Base-by-base conservation (phyloP, 1,284 basidiomycete species). In the Ceratobasidium theobromae region DNA sequence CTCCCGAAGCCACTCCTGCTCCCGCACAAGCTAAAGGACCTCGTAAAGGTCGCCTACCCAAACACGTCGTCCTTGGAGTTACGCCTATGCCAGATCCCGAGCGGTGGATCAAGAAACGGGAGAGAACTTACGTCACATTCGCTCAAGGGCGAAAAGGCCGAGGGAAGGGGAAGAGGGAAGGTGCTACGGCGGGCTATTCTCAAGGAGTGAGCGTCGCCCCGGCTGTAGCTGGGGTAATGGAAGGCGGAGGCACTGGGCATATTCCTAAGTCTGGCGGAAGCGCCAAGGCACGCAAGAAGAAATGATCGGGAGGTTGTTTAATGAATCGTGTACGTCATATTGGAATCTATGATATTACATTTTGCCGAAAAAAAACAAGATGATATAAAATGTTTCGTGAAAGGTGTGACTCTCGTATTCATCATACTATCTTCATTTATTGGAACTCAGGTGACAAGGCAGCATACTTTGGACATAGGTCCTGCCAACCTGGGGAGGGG, bases 51-150 rank as follows among this genome's bases (percentile, higher is more conserved):
- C 85, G 88, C 72, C 80, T 91, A 21, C 89, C 89, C 14, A 79
- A 82, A 64, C 86, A 87, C 28, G 86, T 91, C 18, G 76, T 85
- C 14, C 87, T 84, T 25, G 89, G 89, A 18, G 85, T 89, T 11
- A 89, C 88, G 4, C 88, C 88, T 21, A 79, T 83, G 33, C 88
- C 88, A 54, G 87, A 91, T 76, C 88, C 89, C 23, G 89, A 92
- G 74, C 79, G 90, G 68, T 91, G 89, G 88, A 75, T 91, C 67
- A 91, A 89, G 82, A 90, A 89, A 78, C 88, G 82, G 66, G 88
- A 89, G 74, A 79, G 89, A 69, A 81, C 86, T 45, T 82, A 69
- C 38, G 21, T 68, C 23, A 65, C 65, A 12, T 55, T 53, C 18
- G 48, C 48, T 11, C 54, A 53, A 48, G 62, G 68, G 41, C 67